Evolutionary conservation across 352 stramenopile genomes (phyloP), one percentile per base, ranked within the genome.

Genomic region (Blastocystis hominis): DNA sequence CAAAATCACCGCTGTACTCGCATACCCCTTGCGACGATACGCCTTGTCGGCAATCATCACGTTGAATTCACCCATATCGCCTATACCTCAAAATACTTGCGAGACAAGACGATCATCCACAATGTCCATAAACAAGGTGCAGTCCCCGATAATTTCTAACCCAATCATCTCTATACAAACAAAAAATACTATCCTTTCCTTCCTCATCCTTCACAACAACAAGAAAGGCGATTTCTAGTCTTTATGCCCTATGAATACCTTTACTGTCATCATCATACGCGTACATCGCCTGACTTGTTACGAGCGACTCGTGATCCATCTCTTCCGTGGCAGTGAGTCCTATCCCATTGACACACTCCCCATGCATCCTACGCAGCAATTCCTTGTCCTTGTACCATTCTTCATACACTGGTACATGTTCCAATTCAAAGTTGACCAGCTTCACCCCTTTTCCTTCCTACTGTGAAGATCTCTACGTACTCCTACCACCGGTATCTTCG

Each of bases 1-100:
- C 47, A 87, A 38, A 78, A 78, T 30, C 36, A 87, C 77, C 3
- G 77, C 46, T 34, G 68, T 66, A 30, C 47, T 63, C 9, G 42
- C 77, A 42, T 87, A 87, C 4, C 77, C 77, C 38, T 87, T 76
- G 20, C 77, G 77, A 15, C 77, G 40, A 61, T 87, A 72, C 10
- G n/a, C 61, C 77, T 75, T 87, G 13, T 87, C 77, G n/a, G 77
- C 77, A 24, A 87, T 63, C 77, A 87, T 87, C 38, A 87, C 77
- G 40, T 87, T 87, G 47, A 87, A 87, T 44, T 87, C 77, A 40
- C 77, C 77, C 66, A 87, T 78, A 17, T 87, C 77, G n/a, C 77
- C 77, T 87, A 84, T 15, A 10, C 20, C 13, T 42, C 36, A 50
- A 44, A 9, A 34, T 7, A 68, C n/a, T 10, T 10, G 68, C 3